Conservation (phyloP, 148 eudicot species). For the Drosera capensis region DNA sequence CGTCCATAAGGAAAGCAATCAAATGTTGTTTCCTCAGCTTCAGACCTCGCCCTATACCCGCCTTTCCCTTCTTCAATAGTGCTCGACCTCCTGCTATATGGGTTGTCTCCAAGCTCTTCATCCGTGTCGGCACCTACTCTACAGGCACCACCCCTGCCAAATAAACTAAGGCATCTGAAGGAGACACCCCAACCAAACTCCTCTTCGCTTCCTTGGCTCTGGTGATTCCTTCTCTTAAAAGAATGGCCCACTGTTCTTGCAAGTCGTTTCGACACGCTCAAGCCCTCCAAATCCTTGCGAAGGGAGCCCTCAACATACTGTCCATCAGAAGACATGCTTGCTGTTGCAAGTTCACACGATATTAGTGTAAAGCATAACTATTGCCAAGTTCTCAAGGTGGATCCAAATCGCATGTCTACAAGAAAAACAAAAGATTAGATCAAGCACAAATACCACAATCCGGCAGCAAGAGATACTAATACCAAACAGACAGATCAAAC, state of each 20-base stretch:
- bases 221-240: constrained; percentile 37
- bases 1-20: constrained; percentile 69
- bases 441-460: too few species aligned
- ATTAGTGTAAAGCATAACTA: too few species aligned
- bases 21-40: constrained; percentile 47
- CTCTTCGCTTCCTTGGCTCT: constrained; percentile 37
- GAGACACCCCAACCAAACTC: constrained; percentile 42
- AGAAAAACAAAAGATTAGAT: too few species aligned
- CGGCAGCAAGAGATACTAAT: too few species aligned
- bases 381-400: too few species aligned
- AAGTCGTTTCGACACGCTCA: constrained; percentile 64
- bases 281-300: constrained; percentile 46
- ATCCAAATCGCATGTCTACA: too few species aligned
- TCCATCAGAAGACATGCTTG: constrained; percentile 35
- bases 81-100: constrained; percentile 37
- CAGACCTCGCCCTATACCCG: constrained; percentile 33
- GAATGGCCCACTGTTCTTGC: constrained; percentile 74
- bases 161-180: constrained; percentile 48
- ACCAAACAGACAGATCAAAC: too few species aligned
- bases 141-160: constrained; percentile 84
- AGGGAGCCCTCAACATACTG: constrained; percentile 36
- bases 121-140: constrained; percentile 74
- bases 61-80: constrained; percentile 52
- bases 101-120: constrained; percentile 58
- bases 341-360: too few species aligned